Conservation (phyloP, 2,329 filamentous ascomycete species). For the Drechslerella stenobrocha region DNA sequence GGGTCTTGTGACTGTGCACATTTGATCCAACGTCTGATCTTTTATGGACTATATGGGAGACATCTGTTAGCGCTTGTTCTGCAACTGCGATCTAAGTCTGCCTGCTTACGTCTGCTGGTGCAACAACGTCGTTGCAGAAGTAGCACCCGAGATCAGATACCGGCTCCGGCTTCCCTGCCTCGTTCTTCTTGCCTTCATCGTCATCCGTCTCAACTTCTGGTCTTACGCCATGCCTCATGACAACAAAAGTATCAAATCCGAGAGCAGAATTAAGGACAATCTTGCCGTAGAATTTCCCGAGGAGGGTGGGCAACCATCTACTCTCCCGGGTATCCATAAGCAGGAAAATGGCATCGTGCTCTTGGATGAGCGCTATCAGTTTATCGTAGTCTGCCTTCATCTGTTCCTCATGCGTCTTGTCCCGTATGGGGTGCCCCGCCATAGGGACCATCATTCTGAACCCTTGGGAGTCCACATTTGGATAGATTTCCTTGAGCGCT, state of each 20-base stretch:
- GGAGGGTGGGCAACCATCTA: constrained; percentile 91
- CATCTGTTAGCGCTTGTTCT: background rate
- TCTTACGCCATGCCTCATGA: constrained; percentile 88
- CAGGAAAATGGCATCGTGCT: constrained; percentile 91
- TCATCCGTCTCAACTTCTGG: constrained; percentile 59
- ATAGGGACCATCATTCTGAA: constrained; percentile 87
- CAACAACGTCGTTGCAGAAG: constrained; percentile 97
- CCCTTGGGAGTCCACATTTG: constrained; percentile 79
- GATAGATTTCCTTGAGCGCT: constrained; percentile 82
- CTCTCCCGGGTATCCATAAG: constrained; percentile 96
- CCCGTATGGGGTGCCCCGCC: constrained; percentile 81
- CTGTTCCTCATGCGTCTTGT: constrained; percentile 65
- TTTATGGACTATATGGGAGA: constrained; percentile 72
- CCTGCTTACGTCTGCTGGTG: constrained; percentile 79
- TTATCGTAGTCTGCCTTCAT: constrained; percentile 74
- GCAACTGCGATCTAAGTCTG: constrained; percentile 40
- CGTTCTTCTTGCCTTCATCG: constrained; percentile 35
- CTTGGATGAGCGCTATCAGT: constrained; percentile 72
- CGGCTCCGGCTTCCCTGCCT: constrained; percentile 56
- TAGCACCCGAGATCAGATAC: constrained; percentile 78
- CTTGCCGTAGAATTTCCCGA: constrained; percentile 90
- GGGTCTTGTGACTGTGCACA: constrained; percentile 94
- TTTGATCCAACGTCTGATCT: constrained; percentile 92
- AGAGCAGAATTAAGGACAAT: constrained; percentile 96
- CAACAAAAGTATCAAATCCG: constrained; percentile 94